Evolutionary conservation across 1,284 basidiomycete genomes (phyloP), one percentile per base, ranked within the genome.

Genomic region (Malassezia caprae): DNA sequence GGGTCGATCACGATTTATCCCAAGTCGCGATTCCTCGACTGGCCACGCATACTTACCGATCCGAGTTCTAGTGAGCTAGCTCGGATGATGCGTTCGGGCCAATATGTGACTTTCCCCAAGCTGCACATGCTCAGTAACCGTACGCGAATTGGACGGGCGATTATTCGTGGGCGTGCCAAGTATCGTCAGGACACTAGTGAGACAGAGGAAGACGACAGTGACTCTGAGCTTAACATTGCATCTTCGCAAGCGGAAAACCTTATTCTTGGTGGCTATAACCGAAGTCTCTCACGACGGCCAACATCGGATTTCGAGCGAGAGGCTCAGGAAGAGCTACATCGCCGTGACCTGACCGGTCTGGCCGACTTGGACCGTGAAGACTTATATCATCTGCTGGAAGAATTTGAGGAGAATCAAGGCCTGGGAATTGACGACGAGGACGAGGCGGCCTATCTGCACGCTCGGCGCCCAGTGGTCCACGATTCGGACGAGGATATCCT

Each of bases 41-140:
- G 70, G 70, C 58, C 68, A 17, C 51, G 66, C 24, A 65, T 73
- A 24, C 44, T 73, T 31, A 64, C 61, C 6, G 72, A 73, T 51
- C 72, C 70, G 13, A 65, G 67, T 45, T 53, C 67, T 7, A 62
- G 60, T 40, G 70, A 72, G 47, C 43, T 74, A 41, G 30, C 46
- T 0, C 59, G 69, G 13, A 68, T 72, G 64, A 67, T 74, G 35
- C 42, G 52, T 3, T 59, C 67, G 0, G 69, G 67, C 1, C 58
- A 65, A 46, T 63, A 60, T 37, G 68, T 66, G 11, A 72, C 71
- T 0, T 73, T 68, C 43, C 69, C 71, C 15, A 73, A 72, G 53
- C n/a, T 49, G 46, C 69, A 74, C 51, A 74, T 74, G 72, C 70
- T 74, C 48, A 64, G 67, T 44, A 73, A 74, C 42, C 62, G 70